Evolutionary conservation across 2,329 filamentous ascomycete genomes (phyloP).

Genomic region (Graphilbum fragrans): DNA sequence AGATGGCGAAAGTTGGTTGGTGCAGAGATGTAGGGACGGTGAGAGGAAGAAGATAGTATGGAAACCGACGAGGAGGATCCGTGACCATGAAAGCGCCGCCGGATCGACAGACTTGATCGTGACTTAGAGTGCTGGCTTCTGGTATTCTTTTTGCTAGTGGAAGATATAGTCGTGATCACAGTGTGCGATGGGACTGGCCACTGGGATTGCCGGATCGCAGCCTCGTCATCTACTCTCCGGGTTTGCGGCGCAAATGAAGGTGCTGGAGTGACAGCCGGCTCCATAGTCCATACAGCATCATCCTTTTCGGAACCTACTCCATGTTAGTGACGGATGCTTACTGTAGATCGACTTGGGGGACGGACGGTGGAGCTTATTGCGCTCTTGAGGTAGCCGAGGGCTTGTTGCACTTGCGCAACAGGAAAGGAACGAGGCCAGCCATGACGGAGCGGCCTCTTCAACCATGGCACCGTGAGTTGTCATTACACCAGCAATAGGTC

Average conservation of each 20-base stretch:
- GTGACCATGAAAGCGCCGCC: slow-evolving; percentile 32
- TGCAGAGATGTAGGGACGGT: slow-evolving; percentile 43
- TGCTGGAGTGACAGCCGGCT: slow-evolving; percentile 18
- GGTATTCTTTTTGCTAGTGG: not conserved
- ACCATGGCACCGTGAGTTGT: slow-evolving; percentile 18
- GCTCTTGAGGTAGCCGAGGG: not conserved
- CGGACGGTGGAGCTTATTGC: not conserved
- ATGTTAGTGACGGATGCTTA: not conserved
- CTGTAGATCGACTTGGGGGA: not conserved
- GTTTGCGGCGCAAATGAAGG: slow-evolving; percentile 14
- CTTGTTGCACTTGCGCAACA: slow-evolving; percentile 27
- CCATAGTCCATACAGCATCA: slow-evolving; percentile 16
- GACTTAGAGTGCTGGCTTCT: not conserved
- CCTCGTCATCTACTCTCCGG: not conserved
- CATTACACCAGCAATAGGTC: not conserved
- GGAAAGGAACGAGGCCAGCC: slow-evolving; percentile 31
- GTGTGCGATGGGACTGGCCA: not conserved
- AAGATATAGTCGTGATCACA: not conserved
- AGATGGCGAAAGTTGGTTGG: slow-evolving; percentile 50
- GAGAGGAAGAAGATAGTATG: slow-evolving; percentile 22
- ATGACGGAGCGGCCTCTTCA: slow-evolving; percentile 29
- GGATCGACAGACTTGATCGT: slow-evolving; percentile 26
- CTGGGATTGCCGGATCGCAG: not conserved
- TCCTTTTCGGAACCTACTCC: slow-evolving; percentile 15
- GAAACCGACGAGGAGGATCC: slow-evolving; percentile 20